Percentiles rank a stretch among this genome's conserved stretches.
phyloP scores from a whole-genome alignment of 495 filamentous ascomycete genomes.

The Endocarpon pusillum region DNA sequence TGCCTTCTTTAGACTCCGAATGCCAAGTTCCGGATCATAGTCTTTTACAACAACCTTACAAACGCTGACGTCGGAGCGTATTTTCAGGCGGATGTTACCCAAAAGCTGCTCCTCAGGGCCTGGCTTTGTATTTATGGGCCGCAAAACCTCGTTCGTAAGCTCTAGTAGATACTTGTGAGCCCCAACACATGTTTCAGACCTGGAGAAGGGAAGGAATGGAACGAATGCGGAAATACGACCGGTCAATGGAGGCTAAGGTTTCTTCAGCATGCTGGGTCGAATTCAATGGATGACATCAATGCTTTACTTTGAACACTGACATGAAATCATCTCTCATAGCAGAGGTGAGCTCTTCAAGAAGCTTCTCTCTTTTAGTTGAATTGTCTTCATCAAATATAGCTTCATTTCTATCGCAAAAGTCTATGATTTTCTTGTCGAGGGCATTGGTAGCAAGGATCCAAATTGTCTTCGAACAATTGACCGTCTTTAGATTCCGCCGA shows the following conservation, averaged over 20 bases:
- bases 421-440: slow-evolving; percentile 21
- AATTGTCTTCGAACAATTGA: slow-evolving; percentile 36
- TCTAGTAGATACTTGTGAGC: slow-evolving; percentile 29
- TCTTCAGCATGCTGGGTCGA: no score
- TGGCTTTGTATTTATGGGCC: slow-evolving; percentile 14
- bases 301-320: slow-evolving; percentile 13
- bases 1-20: slow-evolving; percentile 22
- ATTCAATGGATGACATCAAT: neutral
- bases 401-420: slow-evolving; percentile 16
- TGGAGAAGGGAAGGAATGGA: slow-evolving; percentile 30
- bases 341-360: slow-evolving; percentile 16
- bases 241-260: slow-evolving; percentile 16
- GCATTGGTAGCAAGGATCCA: slow-evolving; percentile 40
- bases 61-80: slow-evolving; percentile 18
- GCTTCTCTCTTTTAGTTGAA: slow-evolving; percentile 6
- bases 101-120: slow-evolving; percentile 12
- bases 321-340: slow-evolving; percentile 16
- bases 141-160: slow-evolving; percentile 14
- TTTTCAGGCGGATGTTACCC: slow-evolving; percentile 22
- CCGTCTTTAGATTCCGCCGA: slow-evolving; percentile 19
- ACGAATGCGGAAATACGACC: slow-evolving; percentile 27
- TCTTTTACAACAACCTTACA: slow-evolving; percentile 19
- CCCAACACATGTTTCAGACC: slow-evolving; percentile 22
- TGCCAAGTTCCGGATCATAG: slow-evolving; percentile 23
- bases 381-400: slow-evolving; percentile 11